Base-by-base conservation (phyloP, 768 basidiomycete species). In the Hydnomerulius pinastri region DNA sequence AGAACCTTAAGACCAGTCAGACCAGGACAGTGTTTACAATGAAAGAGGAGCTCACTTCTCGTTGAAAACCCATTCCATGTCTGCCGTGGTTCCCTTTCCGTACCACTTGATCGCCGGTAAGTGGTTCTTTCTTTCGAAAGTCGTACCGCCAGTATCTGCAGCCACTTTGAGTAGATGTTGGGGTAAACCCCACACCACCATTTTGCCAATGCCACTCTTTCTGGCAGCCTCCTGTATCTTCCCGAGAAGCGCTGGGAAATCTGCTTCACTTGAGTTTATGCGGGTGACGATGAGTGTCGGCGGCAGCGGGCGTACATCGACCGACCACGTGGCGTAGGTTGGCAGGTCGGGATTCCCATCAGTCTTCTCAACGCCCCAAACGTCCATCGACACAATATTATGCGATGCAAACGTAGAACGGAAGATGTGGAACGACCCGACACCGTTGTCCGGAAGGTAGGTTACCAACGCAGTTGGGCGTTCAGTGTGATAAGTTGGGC, bases 91-190 rank as follows among this genome's bases (percentile, higher is more conserved):
- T 49, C 72, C 74, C 13, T 48, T 18, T 29, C 77, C 77, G 63
- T 82, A 82, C 77, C 78, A 81, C 43, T 73, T 78, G 50, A 80
- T 68, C 2, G 73, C 59, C 4, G 77, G 66, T 7, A 82, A 53
- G 56, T 77, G 71, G 28, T 72, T 73, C 4, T 62, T 56, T 33
- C 79, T 66, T 36, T 66, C 57, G 37, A 58, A 43, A 0, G 64
- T 72, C 33, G 38, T 55, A 0, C 71, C 75, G 5, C 73, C 70
- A 3, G 69, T 50, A 18, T 53, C 56, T n/a, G 46, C 39, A 2
- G 68, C 71, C 8, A 56, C 47, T 3, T 49, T 45, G 40, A 60
- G 35, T 25, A 81, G 53, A 13, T 74, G 53, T 11, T 51, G 32
- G 1, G 74, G 67, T 24, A 81, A 46, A 53, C 76, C 76, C 75